Conservation (phyloP, 169 alveolate species). For the Perkinsus marinus region DNA sequence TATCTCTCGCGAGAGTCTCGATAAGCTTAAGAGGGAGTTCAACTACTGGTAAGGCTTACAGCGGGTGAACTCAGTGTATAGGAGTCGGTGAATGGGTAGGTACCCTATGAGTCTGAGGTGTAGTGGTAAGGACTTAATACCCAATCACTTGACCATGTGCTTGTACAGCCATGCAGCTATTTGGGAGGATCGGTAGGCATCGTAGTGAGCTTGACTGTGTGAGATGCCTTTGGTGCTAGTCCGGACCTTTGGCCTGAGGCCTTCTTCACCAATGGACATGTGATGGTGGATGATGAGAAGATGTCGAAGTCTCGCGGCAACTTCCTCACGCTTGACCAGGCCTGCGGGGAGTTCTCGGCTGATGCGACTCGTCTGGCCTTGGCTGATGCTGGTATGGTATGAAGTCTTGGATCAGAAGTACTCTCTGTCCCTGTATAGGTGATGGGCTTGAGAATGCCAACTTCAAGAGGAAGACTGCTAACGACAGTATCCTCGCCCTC, state of each 20-base stretch:
- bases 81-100: slow-evolving; percentile 5
- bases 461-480: slow-evolving; percentile 53
- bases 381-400: slow-evolving; percentile 91
- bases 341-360: slow-evolving; percentile 77
- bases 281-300: slow-evolving; percentile 84
- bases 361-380: slow-evolving; percentile 93
- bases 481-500: slow-evolving; percentile 59
- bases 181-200: slow-evolving; percentile 68
- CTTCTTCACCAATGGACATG: slow-evolving; percentile 92
- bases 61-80: slow-evolving; percentile 17
- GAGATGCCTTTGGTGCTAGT: not conserved
- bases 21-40: slow-evolving; percentile 74
- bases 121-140: slow-evolving; percentile 94
- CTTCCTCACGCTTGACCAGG: slow-evolving; percentile 82
- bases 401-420: too few species aligned
- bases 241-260: slow-evolving; percentile 70
- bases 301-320: slow-evolving; percentile 94
- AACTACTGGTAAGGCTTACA: slow-evolving; percentile 76
- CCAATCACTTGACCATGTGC: slow-evolving; percentile 95
- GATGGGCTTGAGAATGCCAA: slow-evolving; percentile 22
- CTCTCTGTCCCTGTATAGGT: too few species aligned
- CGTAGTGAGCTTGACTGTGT: not conserved
- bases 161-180: slow-evolving; percentile 97
- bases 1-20: slow-evolving; percentile 39
- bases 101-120: slow-evolving; percentile 78